Conservation (phyloP, 2,329 filamentous ascomycete species). For the Ceratocystis destructans region DNA sequence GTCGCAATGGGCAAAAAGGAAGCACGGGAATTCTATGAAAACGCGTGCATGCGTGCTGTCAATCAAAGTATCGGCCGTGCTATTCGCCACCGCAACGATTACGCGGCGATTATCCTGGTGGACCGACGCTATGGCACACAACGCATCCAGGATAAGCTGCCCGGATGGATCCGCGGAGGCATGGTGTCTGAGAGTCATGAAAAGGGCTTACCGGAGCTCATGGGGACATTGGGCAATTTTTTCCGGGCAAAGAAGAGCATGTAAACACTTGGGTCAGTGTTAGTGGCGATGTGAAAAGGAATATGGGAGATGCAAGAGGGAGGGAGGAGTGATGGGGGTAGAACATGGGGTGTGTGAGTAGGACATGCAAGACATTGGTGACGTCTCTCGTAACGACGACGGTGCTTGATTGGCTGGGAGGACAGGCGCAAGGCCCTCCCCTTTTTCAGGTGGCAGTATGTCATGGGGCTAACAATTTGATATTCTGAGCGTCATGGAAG, state of each 20-base stretch:
- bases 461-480: background rate
- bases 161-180: slow-evolving; percentile 72
- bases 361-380: background rate
- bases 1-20: slow-evolving; percentile 36
- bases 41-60: slow-evolving; percentile 89
- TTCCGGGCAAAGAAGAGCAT: slow-evolving; percentile 38
- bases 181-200: slow-evolving; percentile 39
- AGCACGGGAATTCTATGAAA: slow-evolving; percentile 76
- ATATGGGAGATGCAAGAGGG: background rate
- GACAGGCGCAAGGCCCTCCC: background rate
- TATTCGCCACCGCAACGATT: slow-evolving; percentile 77
- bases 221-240: slow-evolving; percentile 44
- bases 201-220: slow-evolving; percentile 42
- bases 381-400: background rate
- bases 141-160: slow-evolving; percentile 65
- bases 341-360: background rate
- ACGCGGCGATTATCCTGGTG: slow-evolving; percentile 75
- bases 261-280: background rate
- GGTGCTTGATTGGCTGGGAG: background rate
- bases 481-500: background rate
- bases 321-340: background rate
- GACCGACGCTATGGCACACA: slow-evolving; percentile 66
- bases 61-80: slow-evolving; percentile 93
- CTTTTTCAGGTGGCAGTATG: slow-evolving; percentile 1
- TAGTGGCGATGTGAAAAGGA: background rate